phyloP scores from a whole-genome alignment of 2,329 filamentous ascomycete species.

The Ophiostoma himal-ulmi region DNA sequence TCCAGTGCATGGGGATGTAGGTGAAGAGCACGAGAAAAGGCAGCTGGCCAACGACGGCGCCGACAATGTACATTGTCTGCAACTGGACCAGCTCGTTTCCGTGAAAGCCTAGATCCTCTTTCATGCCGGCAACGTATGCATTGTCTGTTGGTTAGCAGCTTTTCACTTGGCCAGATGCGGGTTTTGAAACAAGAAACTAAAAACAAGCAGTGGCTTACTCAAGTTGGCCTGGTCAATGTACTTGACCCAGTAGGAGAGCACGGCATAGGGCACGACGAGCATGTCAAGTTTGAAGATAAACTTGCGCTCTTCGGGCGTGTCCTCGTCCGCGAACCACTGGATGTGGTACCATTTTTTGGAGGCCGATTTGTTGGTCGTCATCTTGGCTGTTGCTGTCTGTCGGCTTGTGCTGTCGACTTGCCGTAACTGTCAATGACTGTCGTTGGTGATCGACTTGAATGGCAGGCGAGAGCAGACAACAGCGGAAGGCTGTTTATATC shows the following conservation, averaged over 20 bases:
- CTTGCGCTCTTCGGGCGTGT: conserved; percentile 45
- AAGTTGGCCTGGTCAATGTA: conserved; percentile 41
- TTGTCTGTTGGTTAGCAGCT: conserved; percentile 30
- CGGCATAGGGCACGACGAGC: conserved; percentile 51
- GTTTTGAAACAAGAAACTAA: conserved; percentile 29
- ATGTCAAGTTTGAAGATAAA: conserved; percentile 52
- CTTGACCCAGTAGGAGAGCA: conserved; percentile 52
- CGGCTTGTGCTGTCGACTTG: neutral
- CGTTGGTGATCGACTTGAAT: neutral
- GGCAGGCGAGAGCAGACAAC: neutral
- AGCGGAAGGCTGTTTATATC: neutral
- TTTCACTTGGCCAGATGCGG: no score
- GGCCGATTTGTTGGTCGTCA: neutral
- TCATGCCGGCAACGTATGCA: conserved; percentile 45
- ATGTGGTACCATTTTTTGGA: conserved; percentile 32
- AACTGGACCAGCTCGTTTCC: conserved; percentile 45
- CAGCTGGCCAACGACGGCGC: conserved; percentile 33
- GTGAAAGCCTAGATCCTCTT: conserved; percentile 40
- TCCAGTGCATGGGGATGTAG: conserved; percentile 35
- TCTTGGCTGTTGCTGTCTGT: neutral
- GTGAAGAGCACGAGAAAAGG: conserved; percentile 33
- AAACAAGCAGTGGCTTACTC: conserved; percentile 29
- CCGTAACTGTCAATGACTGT: neutral
- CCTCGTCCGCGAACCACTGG: conserved; percentile 45
- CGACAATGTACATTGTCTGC: conserved; percentile 48